Evolutionary conservation across 352 stramenopile genomes (phyloP), one percentile per base, ranked within the genome.

Genomic region (Pythium aphanidermatum): DNA sequence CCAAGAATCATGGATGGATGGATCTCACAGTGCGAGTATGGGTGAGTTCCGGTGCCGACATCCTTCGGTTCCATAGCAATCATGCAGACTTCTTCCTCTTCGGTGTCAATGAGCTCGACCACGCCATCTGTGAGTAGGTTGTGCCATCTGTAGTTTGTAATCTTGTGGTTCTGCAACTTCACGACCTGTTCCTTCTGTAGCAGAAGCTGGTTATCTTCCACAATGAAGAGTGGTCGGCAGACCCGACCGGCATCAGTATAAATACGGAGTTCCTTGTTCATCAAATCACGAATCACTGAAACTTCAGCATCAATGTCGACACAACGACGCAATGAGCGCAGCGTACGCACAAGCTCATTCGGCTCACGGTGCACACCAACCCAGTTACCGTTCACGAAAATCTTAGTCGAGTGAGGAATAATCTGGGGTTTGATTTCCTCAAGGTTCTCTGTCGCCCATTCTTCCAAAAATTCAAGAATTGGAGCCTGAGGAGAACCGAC

Each of bases 321-420:
- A 64, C 95, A 97, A 36, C 97, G 85, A 59, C 96, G 90, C 13
- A 98, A 76, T 20, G 79, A 95, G 17, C 87, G 90, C 43, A 99
- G 86, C 8, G 94, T 98, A 27, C 95, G 79, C 26, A 99, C 95
- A 12, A 98, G 54, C 55, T 93, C 85, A 36, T 98, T 97, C 23
- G 97, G 96, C 56, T 99, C 96, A 38, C 93, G 92, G 61, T 99
- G 95, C 34, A 99, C 95, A 36, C 97, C 97, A 23, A 99, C 88
- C 96, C 96, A 99, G 61, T 98, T 98, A 31, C 97, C 96, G 60
- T 99, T 99, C 40, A 99, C 95, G 54, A 99, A 99, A 45, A 99
- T 98, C 81, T 99, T 99, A 33, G 96, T 99, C 17, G 94, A 97
- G 42, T 93, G 93, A 1, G 91, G 90, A 58, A 99, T 98, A 31